phyloP scores from a whole-genome alignment of 495 filamentous ascomycete genomes.

The Symbiotaphrina buchneri region DNA sequence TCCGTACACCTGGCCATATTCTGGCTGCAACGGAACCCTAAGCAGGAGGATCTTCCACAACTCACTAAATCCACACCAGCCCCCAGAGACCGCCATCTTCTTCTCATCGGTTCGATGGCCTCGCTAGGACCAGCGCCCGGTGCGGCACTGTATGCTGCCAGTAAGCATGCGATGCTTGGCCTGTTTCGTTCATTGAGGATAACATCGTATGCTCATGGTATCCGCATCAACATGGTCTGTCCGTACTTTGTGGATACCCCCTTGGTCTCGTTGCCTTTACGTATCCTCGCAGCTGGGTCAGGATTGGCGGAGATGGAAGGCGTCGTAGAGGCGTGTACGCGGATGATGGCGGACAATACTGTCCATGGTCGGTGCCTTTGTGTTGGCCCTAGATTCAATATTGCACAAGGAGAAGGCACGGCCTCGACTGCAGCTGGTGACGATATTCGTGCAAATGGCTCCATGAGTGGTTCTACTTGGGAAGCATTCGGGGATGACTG shows the following conservation, averaged over 20 bases:
- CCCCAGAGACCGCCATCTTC: slow-evolving; percentile 4
- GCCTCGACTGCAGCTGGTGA: slow-evolving; percentile 9
- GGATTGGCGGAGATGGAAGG: slow-evolving; percentile 28
- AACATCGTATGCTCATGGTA: slow-evolving; percentile 18
- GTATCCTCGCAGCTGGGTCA: no score
- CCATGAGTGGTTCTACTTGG: no score
- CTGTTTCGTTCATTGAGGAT: slow-evolving; percentile 32
- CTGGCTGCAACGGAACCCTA: slow-evolving; percentile 23
- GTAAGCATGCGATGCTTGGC: slow-evolving; percentile 43
- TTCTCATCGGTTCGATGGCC: slow-evolving; percentile 30
- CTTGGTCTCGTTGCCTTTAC: no score
- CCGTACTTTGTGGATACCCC: slow-evolving; percentile 51
- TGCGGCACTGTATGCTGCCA: slow-evolving; percentile 27
- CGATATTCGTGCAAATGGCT: no score
- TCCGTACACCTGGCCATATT: slow-evolving; percentile 40
- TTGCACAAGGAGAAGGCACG: no score
- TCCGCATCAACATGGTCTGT: slow-evolving; percentile 35
- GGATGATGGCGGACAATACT: slow-evolving; percentile 18
- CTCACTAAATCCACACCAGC: slow-evolving; percentile 1
- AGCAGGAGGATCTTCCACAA: slow-evolving; percentile 7
- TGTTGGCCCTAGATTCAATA: slow-evolving; percentile 28
- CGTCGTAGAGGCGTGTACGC: slow-evolving; percentile 27
- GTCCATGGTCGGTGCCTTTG: slow-evolving; percentile 26
- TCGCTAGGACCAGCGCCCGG: slow-evolving; percentile 21
- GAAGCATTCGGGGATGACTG: slow-evolving; percentile 36